These are phyloP conservation scores for Tetrapisispora phaffii DNA, from an alignment of 805 yeast genomes.

Conservation along the genomic window DNA sequence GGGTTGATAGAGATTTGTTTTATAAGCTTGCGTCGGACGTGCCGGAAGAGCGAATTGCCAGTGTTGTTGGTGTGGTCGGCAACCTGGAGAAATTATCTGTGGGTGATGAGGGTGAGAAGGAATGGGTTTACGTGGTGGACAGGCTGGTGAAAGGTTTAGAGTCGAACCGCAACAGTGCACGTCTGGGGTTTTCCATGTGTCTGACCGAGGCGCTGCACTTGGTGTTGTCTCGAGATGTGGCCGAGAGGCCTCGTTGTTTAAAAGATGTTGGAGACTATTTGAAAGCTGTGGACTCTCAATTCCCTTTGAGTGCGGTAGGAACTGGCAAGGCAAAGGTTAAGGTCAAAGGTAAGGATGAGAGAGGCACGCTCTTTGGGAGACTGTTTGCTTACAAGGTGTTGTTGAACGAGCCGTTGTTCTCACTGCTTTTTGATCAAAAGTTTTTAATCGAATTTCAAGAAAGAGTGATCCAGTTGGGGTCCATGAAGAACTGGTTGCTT, in stretches of 20 bases:
- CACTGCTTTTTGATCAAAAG: constrained; percentile 24
- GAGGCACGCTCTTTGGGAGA: constrained; percentile 72
- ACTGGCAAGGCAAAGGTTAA: constrained; percentile 28
- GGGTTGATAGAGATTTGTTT: constrained; percentile 64
- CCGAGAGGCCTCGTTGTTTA: constrained; percentile 11
- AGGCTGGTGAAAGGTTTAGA: constrained; percentile 74
- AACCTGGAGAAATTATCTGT: constrained; percentile 41
- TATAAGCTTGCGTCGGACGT: constrained; percentile 69
- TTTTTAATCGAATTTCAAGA: constrained; percentile 34
- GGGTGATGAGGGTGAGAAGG: constrained; percentile 29
- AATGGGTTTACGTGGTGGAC: constrained; percentile 74
- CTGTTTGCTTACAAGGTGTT: constrained; percentile 76
- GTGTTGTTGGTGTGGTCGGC: constrained; percentile 57
- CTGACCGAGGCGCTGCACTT: constrained; percentile 53
- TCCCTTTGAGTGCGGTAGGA: constrained; percentile 34
- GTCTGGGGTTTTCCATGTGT: constrained; percentile 84
- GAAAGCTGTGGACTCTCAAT: constrained; percentile 14
- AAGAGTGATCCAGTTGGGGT: constrained; percentile 46
- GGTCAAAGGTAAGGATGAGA: constrained; percentile 69
- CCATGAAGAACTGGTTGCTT: constrained; percentile 70
- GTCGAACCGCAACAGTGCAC: constrained; percentile 72
- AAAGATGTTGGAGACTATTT: constrained; percentile 16
- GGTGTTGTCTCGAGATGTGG: constrained; percentile 21
- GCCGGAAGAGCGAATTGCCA: constrained; percentile 57
- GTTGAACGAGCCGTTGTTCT: constrained; percentile 41